Evolutionary conservation across 257 asterid species (phyloP), one percentile per base, ranked within the genome.

Genomic region (Scutellaria barbata): DNA sequence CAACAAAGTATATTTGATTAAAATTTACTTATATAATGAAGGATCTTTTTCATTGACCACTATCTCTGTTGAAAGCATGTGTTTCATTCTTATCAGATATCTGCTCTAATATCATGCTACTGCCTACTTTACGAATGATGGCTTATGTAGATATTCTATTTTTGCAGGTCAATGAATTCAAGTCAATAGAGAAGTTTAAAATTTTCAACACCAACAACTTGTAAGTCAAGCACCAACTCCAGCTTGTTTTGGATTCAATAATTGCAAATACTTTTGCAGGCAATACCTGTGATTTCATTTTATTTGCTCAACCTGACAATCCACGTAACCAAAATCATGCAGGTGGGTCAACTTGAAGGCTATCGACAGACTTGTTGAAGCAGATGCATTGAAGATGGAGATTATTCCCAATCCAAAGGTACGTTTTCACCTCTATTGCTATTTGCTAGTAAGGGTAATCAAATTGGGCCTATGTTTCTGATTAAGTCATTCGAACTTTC

Each of bases 341-440:
- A 95, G 99, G 85, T 95, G 99, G 99, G 92, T 92, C 80, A 88
- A 89, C 84, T 78, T 95, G 83, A 73, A 80, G 35, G 97, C 99
- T 40, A 85, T 95, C 81, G 80, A 88, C 80, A 87, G 96, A 81
- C 95, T 89, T 71, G 98, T 92, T 41, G 66, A 82, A 84, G 89
- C 77, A 45, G 87, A 85, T 70, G 91, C 98, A 25, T 77, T 95
- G 73, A 87, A 92, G 85, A 92, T 89, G 99, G 99, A 95, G 82
- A 95, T 95, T 63, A 95, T 95, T 67, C 99, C 98, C 54, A 95
- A 95, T 86, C 98, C 98, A 56, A 95, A 95, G 97, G 97, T 92
- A 80, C 35, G 35, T 30, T 25, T 30, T 70, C 50, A 22, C 11
- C 41, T 51, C 40, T 72, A 35, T 55, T 72, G 65, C 64, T 64